Evolutionary conservation across 2,329 filamentous ascomycete species (phyloP), one percentile per base, ranked within the genome.

Genomic region (Arthroderma uncinatum): DNA sequence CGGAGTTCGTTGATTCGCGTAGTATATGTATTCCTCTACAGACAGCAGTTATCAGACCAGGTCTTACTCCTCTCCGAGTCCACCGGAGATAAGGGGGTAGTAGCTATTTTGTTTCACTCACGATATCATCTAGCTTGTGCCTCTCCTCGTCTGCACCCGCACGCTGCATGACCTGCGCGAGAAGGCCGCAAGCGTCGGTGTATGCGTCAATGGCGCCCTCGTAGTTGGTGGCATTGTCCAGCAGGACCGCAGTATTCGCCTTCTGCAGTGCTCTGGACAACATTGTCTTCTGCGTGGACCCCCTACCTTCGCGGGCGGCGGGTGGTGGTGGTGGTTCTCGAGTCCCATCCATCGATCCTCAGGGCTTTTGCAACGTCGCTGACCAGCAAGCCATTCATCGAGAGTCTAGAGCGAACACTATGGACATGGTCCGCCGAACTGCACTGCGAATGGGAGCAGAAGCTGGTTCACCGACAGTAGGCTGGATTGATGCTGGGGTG

Each of bases 211-310:
- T 85, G 16, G 93, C 93, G 40, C 89, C 90, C 69, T 92, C 88
- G 61, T 93, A 92, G 67, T 97, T 95, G 66, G 93, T 88, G 12
- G 89, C 90, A 79, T 96, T 97, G 73, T 98, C 93, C 40, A 98
- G 81, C 63, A 96, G 81, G 25, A 98, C 93, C 21, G 93, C 93
- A 10, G 89, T 92, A 67, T 98, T 96, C 53, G 93, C 93, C 73
- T 96, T 95, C 68, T 95, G 87, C 56, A 98, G 76, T 0, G 93
- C 93, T 64, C 87, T 88, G n/a, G 92, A 95, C 36, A 98, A 79
- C 91, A 97, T 97, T 9, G 85, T 87, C 76, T 96, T 97, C 70
- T 97, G 87, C 1, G 87, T 89, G 12, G 82, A 82, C n/a, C 71
- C 72, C 60, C 73, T 71, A 30, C 57, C 53, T 44, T 58, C 55